Evolutionary conservation across 345 rosid species (phyloP), one percentile per base, ranked within the genome.

Genomic region (Carallia brachiata): DNA sequence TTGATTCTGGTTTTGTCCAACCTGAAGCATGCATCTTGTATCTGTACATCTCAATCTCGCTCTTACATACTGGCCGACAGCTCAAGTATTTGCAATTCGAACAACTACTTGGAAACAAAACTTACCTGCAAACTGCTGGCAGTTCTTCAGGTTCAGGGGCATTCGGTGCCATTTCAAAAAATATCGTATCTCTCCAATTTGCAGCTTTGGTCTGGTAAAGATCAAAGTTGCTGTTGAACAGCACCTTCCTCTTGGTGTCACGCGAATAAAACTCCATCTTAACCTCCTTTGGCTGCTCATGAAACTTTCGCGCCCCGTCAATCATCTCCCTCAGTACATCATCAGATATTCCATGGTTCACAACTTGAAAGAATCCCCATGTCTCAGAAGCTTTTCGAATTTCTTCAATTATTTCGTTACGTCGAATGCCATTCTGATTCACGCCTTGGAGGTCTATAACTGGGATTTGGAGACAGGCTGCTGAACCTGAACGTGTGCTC

Each of bases 181-280:
- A 9, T 60, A 71, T 48, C 10, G 76, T 69, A 61, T 75, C 82
- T 60, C 83, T 79, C 80, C 77, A 79, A 48, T 70, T 75, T 6
- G 83, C 83, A 39, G 64, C 64, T 62, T 59, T 72, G 5, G 66
- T n/a, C 39, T 52, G 31, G 6, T 44, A 63, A 65, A 75, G 56
- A 52, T 65, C 69, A 57, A 61, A 72, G 66, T 75, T 79, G 6
- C 72, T 72, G 18, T 8, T 40, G 53, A 28, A 69, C 57, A 55
- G 55, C 15, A 79, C 79, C 4, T 69, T 63, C 55, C 55, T 55
- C 31, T 13, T 17, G 23, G 27, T 50, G 6, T 71, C 83, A 1
- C 80, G 65, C 0, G 62, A 27, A 15, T 77, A 77, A 18, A 34
- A 68, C 34, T 58, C 63, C 52, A 52, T 60, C 54, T 74, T 70